Evolutionary conservation across 495 filamentous ascomycete genomes (phyloP).

Genomic region (Aspergillus ostianus): DNA sequence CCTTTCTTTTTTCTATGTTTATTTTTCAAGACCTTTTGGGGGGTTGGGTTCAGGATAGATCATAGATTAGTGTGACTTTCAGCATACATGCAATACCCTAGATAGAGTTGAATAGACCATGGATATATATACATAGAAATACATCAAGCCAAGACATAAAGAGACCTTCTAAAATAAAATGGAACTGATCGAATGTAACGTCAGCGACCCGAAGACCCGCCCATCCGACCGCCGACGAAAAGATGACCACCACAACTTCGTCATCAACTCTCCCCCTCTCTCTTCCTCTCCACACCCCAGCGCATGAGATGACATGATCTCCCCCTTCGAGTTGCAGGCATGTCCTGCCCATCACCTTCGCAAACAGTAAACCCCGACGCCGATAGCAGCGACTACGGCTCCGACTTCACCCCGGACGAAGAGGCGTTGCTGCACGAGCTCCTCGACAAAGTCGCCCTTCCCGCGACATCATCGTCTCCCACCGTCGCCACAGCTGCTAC

Average conservation of each 20-base stretch:
- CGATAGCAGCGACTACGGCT: slow-evolving; percentile 64
- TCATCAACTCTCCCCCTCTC: not conserved
- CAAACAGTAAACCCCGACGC: slow-evolving; percentile 14
- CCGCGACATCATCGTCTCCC: not conserved
- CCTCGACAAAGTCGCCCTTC: slow-evolving; percentile 32
- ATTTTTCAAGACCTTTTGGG: slow-evolving; percentile 9
- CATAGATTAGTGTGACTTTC: slow-evolving; percentile 14
- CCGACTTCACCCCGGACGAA: slow-evolving; percentile 67
- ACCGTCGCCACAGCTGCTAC: slow-evolving; percentile 26
- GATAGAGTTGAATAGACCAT: slow-evolving; percentile 4
- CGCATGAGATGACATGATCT: slow-evolving; percentile 19
- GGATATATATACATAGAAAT: not conserved
- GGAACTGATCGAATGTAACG: not conserved
- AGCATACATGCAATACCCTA: not conserved
- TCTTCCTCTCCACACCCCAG: not conserved
- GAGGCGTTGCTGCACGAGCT: slow-evolving; percentile 48
- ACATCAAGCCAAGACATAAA: not conserved
- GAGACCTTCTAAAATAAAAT: not conserved
- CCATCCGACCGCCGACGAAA: not conserved
- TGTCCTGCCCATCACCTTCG: slow-evolving; percentile 34
- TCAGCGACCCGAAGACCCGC: too few species aligned
- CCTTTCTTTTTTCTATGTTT: slow-evolving; percentile 6
- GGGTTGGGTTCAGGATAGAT: slow-evolving; percentile 7
- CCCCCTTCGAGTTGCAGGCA: slow-evolving; percentile 30
- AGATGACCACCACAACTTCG: not conserved